phyloP scores from a whole-genome alignment of 2,329 filamentous ascomycete genomes.

The Aspergillus sp. region DNA sequence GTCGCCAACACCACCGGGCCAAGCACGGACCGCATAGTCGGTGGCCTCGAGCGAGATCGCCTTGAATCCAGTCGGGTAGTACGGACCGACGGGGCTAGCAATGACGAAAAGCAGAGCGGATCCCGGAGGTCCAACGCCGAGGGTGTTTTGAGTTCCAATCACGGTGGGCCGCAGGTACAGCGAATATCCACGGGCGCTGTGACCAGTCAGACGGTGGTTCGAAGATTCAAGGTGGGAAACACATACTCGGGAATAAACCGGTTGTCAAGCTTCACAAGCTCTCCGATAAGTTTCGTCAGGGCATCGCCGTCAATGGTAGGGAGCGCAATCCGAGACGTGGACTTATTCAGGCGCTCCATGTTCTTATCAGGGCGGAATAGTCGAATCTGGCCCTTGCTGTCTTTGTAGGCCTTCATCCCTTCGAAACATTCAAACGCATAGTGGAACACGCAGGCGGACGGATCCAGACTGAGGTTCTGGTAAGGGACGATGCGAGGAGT shows the following conservation, averaged over 20 bases:
- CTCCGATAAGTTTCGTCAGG: constrained; percentile 77
- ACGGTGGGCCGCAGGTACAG: constrained; percentile 94
- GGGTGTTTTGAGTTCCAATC: constrained; percentile 93
- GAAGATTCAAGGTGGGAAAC: neutral
- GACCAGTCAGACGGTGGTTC: neutral
- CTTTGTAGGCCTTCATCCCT: constrained; percentile 99
- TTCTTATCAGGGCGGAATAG: constrained; percentile 95
- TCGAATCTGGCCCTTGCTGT: constrained; percentile 72
- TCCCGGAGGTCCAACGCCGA: constrained; percentile 88
- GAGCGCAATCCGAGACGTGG: constrained; percentile 84
- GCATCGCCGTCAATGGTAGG: constrained; percentile 76
- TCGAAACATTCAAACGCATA: constrained; percentile 98
- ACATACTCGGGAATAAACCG: constrained; percentile 80
- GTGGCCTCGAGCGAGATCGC: constrained; percentile 93
- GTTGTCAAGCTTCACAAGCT: constrained; percentile 76
- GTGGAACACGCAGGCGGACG: constrained; percentile 95
- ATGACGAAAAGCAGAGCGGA: constrained; percentile 93
- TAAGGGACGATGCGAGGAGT: constrained; percentile 84
- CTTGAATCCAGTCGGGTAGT: constrained; percentile 98
- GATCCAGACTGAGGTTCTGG: constrained; percentile 95
- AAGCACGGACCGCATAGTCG: constrained; percentile 92
- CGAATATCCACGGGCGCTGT: constrained; percentile 73
- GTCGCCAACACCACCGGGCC: constrained; percentile 96
- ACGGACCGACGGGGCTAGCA: constrained; percentile 92
- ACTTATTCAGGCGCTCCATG: constrained; percentile 93